Evolutionary conservation across 1,284 basidiomycete species (phyloP), one percentile per base, ranked within the genome.

Genomic region (Leccinum pachyderme): DNA sequence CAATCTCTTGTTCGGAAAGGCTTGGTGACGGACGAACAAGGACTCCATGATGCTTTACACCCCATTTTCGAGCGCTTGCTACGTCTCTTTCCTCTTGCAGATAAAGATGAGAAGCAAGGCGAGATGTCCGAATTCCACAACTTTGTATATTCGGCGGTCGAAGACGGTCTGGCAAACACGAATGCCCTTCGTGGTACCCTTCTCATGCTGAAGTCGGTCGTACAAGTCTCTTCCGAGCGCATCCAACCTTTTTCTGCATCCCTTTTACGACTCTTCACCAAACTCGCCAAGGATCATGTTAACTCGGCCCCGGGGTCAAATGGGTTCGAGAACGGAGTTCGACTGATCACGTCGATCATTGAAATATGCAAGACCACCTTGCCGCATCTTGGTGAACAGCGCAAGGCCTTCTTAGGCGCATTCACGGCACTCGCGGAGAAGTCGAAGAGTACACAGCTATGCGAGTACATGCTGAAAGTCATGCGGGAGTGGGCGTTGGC

Each of bases 1-100:
- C 89, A 91, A 64, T 90, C 89, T 63, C 83, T 99, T 27, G 81
- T 99, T 49, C 90, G 92, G 59, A 96, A 93, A 73, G 91, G 92
- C n/a, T 78, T 95, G 70, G 72, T 86, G 7, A 86, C 83, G 24
- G 91, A 94, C 47, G 92, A 95, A 57, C 72, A 80, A 47, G 77
- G 74, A 3, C 77, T 97, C 12, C 90, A 94, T 60, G 91, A 94
- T 57, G 81, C 86, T 12, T 75, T 96, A 13, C 83, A 89, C 53
- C 89, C 91, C 3, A 84, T 98, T 41, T 89, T 98, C 54, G 91
- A 97, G 69, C 86, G 87, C 43, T 81, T 99, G 57, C 80, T 98
- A 53, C 81, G 80, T n/a, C 81, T 95, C 29, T 88, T 91, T 59
- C 93, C 96, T 35, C 77, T 88, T 7, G 83, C 86, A 2, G 91